phyloP scores from a whole-genome alignment of 192 early-diverging fungal genomes.

The Podila clonocystis region DNA sequence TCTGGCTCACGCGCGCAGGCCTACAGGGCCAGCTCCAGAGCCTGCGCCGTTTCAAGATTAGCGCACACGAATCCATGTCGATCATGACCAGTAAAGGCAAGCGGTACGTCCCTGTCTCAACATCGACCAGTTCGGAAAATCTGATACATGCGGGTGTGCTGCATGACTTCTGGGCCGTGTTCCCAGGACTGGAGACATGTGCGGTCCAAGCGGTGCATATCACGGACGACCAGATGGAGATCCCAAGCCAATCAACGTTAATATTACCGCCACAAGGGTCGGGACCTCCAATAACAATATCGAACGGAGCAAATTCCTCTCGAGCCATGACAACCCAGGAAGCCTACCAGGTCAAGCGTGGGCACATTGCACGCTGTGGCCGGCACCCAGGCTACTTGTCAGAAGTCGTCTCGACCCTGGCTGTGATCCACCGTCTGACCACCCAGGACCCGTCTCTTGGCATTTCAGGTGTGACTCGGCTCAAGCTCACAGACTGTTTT shows the following conservation, averaged over 20 bases:
- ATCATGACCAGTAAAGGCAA: neutral
- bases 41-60: neutral
- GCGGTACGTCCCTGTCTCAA: neutral
- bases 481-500: neutral
- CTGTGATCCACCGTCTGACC: neutral
- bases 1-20: slow-evolving; percentile 12
- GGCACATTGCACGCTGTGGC: neutral
- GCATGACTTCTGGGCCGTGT: slow-evolving; percentile 6
- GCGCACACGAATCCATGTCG: slow-evolving; percentile 1
- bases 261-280: neutral
- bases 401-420: neutral
- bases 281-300: no score
- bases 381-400: neutral
- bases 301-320: neutral
- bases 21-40: neutral
- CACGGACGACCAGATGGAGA: neutral
- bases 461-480: neutral
- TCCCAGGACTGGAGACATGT: neutral
- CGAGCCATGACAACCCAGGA: neutral
- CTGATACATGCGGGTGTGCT: neutral
- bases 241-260: neutral
- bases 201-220: neutral
- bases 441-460: neutral
- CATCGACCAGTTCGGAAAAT: neutral
- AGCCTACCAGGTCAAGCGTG: neutral